phyloP scores from a whole-genome alignment of 2,329 filamentous ascomycete species.

The Plenodomus tracheiphilus region DNA sequence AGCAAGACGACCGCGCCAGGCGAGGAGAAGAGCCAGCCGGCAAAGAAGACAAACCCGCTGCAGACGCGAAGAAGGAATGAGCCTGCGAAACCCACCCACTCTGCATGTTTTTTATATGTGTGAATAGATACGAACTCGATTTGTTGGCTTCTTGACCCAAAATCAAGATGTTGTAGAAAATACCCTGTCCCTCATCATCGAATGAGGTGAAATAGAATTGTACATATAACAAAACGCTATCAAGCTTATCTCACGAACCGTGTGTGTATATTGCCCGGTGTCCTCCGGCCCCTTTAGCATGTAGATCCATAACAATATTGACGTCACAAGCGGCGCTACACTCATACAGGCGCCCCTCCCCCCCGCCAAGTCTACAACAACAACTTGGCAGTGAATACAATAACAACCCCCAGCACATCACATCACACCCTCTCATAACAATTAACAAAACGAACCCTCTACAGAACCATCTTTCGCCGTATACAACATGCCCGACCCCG shows the following conservation, averaged over 20 bases:
- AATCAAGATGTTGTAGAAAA: conserved; percentile 15
- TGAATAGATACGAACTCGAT: conserved; percentile 21
- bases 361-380: not conserved
- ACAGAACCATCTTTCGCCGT: too few species aligned
- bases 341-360: too few species aligned
- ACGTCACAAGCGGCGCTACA: conserved; percentile 11
- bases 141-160: not conserved
- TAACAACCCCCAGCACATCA: too few species aligned
- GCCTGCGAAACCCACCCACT: not conserved
- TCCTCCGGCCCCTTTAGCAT: not conserved
- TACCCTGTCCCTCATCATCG: conserved; percentile 13
- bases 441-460: too few species aligned
- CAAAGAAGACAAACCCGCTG: conserved; percentile 21
- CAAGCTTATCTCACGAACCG: not conserved
- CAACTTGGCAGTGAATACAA: conserved; percentile 8
- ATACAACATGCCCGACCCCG: conserved; percentile 16
- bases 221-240: conserved; percentile 5
- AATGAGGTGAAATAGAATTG: conserved; percentile 14
- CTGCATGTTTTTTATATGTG: conserved; percentile 17
- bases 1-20: conserved; percentile 37
- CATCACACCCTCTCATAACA: too few species aligned
- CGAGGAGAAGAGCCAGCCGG: conserved; percentile 22
- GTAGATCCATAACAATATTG: not conserved
- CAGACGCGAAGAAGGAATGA: conserved; percentile 17
- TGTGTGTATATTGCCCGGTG: not conserved